phyloP scores from a whole-genome alignment of 495 filamentous ascomycete species.

The Aspergillus panamensis region DNA sequence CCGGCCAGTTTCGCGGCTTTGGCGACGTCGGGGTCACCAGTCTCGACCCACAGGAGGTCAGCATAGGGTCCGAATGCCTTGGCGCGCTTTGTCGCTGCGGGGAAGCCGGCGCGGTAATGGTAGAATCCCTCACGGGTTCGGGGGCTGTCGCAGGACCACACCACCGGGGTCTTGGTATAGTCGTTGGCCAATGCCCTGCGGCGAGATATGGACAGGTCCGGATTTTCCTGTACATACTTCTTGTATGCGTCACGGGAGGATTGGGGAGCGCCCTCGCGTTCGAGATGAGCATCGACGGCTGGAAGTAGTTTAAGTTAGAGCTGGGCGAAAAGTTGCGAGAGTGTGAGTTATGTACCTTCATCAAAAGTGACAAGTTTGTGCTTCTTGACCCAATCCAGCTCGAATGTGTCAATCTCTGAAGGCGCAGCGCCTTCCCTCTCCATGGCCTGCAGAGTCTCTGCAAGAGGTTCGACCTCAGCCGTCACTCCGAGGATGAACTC shows the following conservation, averaged over 20 bases:
- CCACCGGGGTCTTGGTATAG: conserved; percentile 62
- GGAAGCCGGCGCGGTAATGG: conserved; percentile 86
- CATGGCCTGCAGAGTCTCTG: conserved; percentile 88
- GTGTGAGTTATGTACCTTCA: conserved; percentile 54
- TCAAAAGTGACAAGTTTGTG: conserved; percentile 89
- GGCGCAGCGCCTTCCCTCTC: conserved; percentile 73
- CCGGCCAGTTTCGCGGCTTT: conserved; percentile 71
- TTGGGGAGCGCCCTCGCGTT: conserved; percentile 55
- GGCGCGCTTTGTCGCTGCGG: conserved; percentile 87
- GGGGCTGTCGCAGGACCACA: conserved; percentile 88
- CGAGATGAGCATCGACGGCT: conserved; percentile 73
- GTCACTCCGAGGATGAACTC: conserved; percentile 91
- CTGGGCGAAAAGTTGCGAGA: not conserved
- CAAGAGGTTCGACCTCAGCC: conserved; percentile 67
- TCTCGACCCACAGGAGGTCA: conserved; percentile 96
- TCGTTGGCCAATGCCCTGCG: conserved; percentile 67
- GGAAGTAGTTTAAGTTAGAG: conserved; percentile 19
- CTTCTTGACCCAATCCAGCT: conserved; percentile 84
- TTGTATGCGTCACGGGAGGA: conserved; percentile 65
- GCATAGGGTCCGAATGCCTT: conserved; percentile 88
- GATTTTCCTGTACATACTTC: conserved; percentile 52
- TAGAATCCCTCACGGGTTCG: conserved; percentile 95
- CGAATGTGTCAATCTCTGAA: conserved; percentile 76
- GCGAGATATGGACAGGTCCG: conserved; percentile 69
- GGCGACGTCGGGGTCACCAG: conserved; percentile 76